Percentiles rank a stretch among this genome's conserved stretches.
Conservation (phyloP, 225 moss, liverwort and hornwort species). For the Physcomitrellopsis africana region DNA sequence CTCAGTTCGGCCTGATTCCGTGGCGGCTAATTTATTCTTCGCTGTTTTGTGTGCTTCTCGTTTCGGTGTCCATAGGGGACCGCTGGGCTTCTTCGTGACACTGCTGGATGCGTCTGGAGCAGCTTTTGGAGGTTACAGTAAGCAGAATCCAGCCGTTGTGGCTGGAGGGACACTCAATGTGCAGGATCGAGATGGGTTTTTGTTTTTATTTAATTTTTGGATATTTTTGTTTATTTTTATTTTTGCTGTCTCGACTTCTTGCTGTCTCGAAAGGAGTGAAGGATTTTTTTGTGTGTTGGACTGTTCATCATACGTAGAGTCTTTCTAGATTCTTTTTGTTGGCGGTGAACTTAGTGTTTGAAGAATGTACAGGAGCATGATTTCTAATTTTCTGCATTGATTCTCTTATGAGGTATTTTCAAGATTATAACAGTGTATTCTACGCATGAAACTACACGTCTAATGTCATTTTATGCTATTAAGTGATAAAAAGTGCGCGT, state of each 20-base stretch:
- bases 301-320: not conserved
- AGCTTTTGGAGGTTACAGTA: not conserved
- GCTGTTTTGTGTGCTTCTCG: not conserved
- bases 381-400: constrained; percentile 4
- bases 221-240: too few relatives aligned
- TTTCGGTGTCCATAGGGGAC: not conserved
- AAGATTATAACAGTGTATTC: not conserved
- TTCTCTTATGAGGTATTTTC: not conserved
- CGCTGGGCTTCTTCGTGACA: constrained; percentile 15
- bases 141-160: not conserved
- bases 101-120: not conserved
- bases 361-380: not conserved
- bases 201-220: not conserved
- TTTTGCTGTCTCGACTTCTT: too few relatives aligned
- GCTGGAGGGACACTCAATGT: constrained; percentile 10
- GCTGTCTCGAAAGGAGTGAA: not conserved
- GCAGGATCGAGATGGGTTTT: constrained; percentile 21
- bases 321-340: not conserved
- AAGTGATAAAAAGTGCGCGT: not conserved
- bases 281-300: not conserved
- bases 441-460: not conserved
- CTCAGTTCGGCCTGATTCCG: not conserved
- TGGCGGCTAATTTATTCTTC: not conserved
- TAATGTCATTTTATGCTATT: not conserved
- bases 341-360: not conserved